Conservation (phyloP, 176 grass and related monocot genomes). For the Carex kokanica region DNA sequence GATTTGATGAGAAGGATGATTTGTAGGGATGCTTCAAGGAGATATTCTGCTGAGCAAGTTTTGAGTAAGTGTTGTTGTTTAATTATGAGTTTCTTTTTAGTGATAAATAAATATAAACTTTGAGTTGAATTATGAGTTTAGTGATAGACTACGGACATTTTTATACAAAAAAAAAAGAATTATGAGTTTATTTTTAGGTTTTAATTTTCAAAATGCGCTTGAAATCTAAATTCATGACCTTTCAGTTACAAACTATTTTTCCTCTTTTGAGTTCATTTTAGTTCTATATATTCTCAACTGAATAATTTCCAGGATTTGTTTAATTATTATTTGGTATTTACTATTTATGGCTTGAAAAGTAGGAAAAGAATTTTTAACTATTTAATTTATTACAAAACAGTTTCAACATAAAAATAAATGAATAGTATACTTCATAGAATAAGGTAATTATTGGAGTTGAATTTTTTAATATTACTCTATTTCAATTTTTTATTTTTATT, state of each 20-base stretch:
- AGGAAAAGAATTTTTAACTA: not conserved
- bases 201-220: not conserved
- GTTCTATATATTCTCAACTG: not conserved
- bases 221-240: not conserved
- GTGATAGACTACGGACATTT: no score
- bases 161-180: no score
- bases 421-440: not conserved
- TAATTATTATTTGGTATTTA: not conserved
- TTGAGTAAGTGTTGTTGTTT: conserved; percentile 35
- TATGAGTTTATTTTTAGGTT: not conserved
- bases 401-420: not conserved
- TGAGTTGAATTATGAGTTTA: no score
- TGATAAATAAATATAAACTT: no score
- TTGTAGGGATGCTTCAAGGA: conserved; percentile 69
- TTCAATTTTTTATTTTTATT: not conserved
- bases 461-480: not conserved
- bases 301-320: not conserved
- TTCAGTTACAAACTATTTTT: not conserved
- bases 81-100: not conserved
- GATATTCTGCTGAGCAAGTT: conserved; percentile 80
- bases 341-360: not conserved
- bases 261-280: not conserved
- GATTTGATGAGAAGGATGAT: conserved; percentile 80
- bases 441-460: not conserved
- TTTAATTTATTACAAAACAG: not conserved